These are phyloP conservation scores for Naumovozyma baii DNA, from an alignment of 805 yeast species.

Conservation along the genomic window DNA sequence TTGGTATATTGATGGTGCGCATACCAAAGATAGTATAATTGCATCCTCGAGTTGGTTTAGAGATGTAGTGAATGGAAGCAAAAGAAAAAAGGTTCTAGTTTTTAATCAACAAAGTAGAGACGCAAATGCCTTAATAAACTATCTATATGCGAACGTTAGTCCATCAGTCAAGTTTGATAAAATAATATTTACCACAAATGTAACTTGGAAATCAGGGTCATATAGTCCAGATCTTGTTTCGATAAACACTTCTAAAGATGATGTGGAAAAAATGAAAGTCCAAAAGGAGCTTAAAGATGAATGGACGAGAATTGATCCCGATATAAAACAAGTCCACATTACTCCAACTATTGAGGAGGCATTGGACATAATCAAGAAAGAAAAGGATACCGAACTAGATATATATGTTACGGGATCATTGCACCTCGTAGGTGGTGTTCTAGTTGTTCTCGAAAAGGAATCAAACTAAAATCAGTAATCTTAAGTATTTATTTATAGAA, in stretches of 20 bases:
- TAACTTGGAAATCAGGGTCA: constrained; percentile 77
- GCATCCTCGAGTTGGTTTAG: constrained; percentile 80
- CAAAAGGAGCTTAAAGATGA: constrained; percentile 64
- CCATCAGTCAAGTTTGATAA: constrained; percentile 50
- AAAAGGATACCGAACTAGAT: constrained; percentile 35
- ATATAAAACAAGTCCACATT: constrained; percentile 36
- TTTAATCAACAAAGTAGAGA: constrained; percentile 96
- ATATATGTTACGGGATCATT: constrained; percentile 91
- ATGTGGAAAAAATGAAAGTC: constrained; percentile 68
- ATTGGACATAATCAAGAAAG: constrained; percentile 37
- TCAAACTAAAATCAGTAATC: not conserved
- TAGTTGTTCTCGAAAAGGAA: constrained; percentile 61
- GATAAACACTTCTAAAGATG: constrained; percentile 68
- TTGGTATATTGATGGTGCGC: constrained; percentile 97
- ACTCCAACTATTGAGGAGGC: constrained; percentile 71
- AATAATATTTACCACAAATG: constrained; percentile 80
- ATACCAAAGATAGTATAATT: constrained; percentile 75
- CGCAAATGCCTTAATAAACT: constrained; percentile 51
- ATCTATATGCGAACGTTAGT: constrained; percentile 38
- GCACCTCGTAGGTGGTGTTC: constrained; percentile 87
- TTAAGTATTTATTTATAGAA: not conserved
- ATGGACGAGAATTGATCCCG: constrained; percentile 50
- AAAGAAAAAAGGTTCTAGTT: constrained; percentile 42
- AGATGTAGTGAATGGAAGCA: constrained; percentile 11
- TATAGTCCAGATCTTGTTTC: constrained; percentile 80